Evolutionary conservation across 768 basidiomycete species (phyloP).

Genomic region (Postia placenta): DNA sequence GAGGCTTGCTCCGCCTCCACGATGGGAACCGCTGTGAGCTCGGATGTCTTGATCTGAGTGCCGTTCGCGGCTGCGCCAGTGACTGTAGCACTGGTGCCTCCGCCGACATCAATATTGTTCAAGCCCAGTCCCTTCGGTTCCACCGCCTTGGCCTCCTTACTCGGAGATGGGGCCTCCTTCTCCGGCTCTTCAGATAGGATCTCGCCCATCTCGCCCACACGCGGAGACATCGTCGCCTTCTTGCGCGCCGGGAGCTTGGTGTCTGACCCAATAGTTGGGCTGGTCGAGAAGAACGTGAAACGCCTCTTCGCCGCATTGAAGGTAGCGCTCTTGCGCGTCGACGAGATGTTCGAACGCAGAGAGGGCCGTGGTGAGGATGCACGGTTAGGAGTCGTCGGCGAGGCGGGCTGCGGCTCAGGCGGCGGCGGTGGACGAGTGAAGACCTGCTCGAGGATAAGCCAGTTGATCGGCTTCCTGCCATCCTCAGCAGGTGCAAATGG

Average conservation of each 20-base stretch:
- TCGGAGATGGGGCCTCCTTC: conserved; percentile 7
- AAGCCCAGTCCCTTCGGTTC: background rate
- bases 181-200: conserved; percentile 47
- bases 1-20: background rate
- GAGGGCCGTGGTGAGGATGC: conserved; percentile 25
- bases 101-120: background rate
- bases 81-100: conserved; percentile 6
- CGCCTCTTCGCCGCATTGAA: conserved; percentile 51
- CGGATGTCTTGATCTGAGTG: background rate
- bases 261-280: conserved; percentile 11
- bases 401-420: conserved; percentile 18
- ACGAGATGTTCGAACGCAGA: conserved; percentile 20
- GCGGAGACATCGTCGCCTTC: conserved; percentile 25
- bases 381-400: conserved; percentile 16
- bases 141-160: conserved; percentile 4
- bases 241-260: conserved; percentile 17
- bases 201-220: conserved; percentile 70
- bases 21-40: background rate
- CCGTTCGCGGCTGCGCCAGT: conserved; percentile 7
- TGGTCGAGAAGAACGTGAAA: conserved; percentile 50
- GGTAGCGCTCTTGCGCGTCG: conserved; percentile 29
- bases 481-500: conserved; percentile 20
- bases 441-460: conserved; percentile 66
- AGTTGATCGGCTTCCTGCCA: conserved; percentile 40
- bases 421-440: conserved; percentile 36